Evolutionary conservation across 2,329 filamentous ascomycete genomes (phyloP), one percentile per base, ranked within the genome.

Genomic region (Plectosphaerella plurivora): DNA sequence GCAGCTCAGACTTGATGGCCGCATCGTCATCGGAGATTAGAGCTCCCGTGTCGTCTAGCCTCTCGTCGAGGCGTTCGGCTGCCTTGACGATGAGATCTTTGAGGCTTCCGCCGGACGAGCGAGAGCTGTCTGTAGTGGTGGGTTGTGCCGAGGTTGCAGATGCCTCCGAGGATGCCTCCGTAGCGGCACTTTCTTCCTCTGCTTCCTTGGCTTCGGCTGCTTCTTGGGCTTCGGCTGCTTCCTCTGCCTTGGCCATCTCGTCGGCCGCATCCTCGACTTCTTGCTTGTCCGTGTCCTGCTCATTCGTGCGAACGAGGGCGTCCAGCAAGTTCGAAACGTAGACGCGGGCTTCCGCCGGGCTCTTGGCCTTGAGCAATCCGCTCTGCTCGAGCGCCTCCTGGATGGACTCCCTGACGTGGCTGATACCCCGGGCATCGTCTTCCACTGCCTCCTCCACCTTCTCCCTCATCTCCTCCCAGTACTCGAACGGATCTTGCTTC

Each of bases 391-490:
- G 69, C 1, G 81, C 80, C 44, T 80, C 73, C 53, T 79, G 73
- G 22, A 84, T 76, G 5, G 77, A 76, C 53, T 81, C 78, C 45
- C 77, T 71, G 15, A 83, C 76, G 9, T 73, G 71, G 6, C 71
- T 71, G 28, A 80, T 63, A 24, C 80, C 81, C 11, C 74, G 66
- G 45, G 79, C 77, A 49, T 84, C 82, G 55, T 81, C 76, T 55
- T 83, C 77, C 50, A 84, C 77, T 3, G 78, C 76, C 50, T 82
- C 73, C 51, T 83, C 78, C 14, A 83, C 78, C 63, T 74, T 77
- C 25, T 68, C 65, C 59, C 77, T 79, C 64, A 83, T 74, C 49
- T 81, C 75, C 46, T 77, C 72, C 81, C 81, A 84, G 14, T 74
- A 71, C 15, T 63, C 64, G 16, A 73, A 66, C 36, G 64, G 72